Evolutionary conservation across 129 eudicot genomes (phyloP).

Genomic region (Pittosporum tobira): DNA sequence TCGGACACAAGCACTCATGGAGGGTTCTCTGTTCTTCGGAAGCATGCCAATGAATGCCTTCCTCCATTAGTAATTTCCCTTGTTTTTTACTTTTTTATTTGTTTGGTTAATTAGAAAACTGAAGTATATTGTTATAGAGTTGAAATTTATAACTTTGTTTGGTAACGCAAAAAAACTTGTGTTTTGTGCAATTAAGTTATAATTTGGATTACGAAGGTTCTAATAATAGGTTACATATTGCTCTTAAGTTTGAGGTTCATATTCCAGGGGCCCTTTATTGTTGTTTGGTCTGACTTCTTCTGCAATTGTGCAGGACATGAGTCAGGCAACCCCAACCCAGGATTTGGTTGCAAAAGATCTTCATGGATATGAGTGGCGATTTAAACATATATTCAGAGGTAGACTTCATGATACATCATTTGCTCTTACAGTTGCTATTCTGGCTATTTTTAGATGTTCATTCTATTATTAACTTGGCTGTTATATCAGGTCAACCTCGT

Average conservation of each 20-base stretch:
- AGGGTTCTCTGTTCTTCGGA: conserved; percentile 63
- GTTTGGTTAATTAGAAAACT: background rate
- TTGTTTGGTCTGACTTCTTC: background rate
- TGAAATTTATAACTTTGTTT: background rate
- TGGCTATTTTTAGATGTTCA: too few relatives aligned
- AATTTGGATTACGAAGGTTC: background rate
- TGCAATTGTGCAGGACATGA: conserved; percentile 35
- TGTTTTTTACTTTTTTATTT: background rate
- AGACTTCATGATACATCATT: background rate
- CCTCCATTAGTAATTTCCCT: conserved; percentile 43
- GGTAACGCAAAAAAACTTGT: background rate
- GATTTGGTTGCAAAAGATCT: conserved; percentile 64
- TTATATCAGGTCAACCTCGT: conserved; percentile 50
- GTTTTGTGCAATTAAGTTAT: background rate
- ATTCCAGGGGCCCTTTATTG: background rate
- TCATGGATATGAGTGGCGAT: conserved; percentile 65
- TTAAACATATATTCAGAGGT: conserved; percentile 66
- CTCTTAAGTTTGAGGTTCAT: background rate
- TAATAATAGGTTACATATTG: background rate
- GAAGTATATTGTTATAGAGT: background rate
- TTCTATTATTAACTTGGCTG: background rate
- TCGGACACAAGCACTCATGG: conserved; percentile 72
- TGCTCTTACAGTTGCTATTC: background rate
- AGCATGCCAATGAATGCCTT: conserved; percentile 64
- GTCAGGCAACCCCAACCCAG: conserved; percentile 50